Percentiles rank a stretch among this genome's conserved stretches.
Conservation (phyloP, 768 basidiomycete genomes). For the Serpula lacrymans region DNA sequence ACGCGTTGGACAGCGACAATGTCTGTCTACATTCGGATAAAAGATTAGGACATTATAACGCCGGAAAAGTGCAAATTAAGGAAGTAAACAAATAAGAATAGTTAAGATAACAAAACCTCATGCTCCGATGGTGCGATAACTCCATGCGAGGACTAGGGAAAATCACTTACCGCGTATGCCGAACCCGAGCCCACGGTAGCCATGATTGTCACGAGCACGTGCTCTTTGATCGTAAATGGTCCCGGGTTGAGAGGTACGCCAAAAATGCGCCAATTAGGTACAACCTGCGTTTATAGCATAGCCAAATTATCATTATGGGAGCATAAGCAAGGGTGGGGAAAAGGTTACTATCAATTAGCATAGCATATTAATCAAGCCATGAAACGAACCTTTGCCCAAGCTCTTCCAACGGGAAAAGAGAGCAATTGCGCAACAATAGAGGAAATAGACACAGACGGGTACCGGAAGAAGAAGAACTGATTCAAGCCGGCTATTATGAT, state of each 20-base stretch:
- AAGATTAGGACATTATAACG: no score
- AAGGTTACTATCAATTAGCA: no score
- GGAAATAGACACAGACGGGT: slow-evolving; percentile 41
- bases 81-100: no score
- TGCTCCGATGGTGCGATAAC: no score
- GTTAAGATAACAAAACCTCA: no score
- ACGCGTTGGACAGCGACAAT: slow-evolving; percentile 71
- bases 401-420: slow-evolving; percentile 64
- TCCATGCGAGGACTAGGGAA: neutral
- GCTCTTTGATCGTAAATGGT: slow-evolving; percentile 73
- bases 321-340: no score
- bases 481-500: slow-evolving; percentile 69
- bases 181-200: slow-evolving; percentile 40
- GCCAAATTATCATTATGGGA: no score
- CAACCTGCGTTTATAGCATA: no score
- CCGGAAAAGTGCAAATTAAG: slow-evolving; percentile 16
- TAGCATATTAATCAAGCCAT: no score
- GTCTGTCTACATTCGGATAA: slow-evolving; percentile 51
- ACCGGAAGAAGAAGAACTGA: slow-evolving; percentile 76
- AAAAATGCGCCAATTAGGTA: slow-evolving; percentile 51
- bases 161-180: neutral
- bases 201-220: slow-evolving; percentile 68
- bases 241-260: slow-evolving; percentile 70
- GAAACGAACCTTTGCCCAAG: slow-evolving; percentile 51
- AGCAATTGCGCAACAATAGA: slow-evolving; percentile 68